These are phyloP conservation scores for Sporobolomyces phaffii DNA, from an alignment of 768 basidiomycete species.

Conservation along the genomic window DNA sequence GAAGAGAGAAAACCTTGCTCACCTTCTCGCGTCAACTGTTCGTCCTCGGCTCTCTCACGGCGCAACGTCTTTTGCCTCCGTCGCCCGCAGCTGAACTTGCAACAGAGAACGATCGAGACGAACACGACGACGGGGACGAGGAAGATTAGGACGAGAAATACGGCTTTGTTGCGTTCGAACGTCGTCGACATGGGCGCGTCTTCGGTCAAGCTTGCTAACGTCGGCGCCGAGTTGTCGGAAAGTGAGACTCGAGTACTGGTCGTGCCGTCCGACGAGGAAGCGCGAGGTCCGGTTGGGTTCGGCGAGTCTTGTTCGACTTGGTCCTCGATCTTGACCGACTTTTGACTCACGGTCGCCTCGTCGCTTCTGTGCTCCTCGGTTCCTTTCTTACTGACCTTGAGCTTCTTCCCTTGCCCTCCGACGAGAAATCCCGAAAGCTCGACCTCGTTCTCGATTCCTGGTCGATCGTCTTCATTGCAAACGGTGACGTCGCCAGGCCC, in stretches of 20 bases:
- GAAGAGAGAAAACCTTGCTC: no score
- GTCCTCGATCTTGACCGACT: background rate
- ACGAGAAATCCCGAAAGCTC: background rate
- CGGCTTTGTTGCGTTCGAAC: slow-evolving; percentile 9
- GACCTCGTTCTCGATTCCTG: background rate
- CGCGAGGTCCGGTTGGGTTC: no score
- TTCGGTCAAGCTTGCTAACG: background rate
- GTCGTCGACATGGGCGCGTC: background rate
- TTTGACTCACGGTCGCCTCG: background rate
- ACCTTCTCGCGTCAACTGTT: background rate
- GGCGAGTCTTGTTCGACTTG: background rate
- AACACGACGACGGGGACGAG: slow-evolving; percentile 8
- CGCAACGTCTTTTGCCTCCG: background rate
- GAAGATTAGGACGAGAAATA: background rate
- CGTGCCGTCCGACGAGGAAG: background rate
- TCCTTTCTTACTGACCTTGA: background rate
- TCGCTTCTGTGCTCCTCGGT: no score
- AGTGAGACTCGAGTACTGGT: background rate
- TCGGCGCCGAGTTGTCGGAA: background rate
- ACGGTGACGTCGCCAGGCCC: slow-evolving; percentile 24
- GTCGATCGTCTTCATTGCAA: slow-evolving; percentile 12
- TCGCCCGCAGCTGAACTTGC: slow-evolving; percentile 9
- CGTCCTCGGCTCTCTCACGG: background rate
- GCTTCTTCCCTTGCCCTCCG: background rate
- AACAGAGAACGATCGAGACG: slow-evolving; percentile 8